These are phyloP conservation scores for Chlorella sp. DNA, from an alignment of 139 green algal species.

Conservation along the genomic window DNA sequence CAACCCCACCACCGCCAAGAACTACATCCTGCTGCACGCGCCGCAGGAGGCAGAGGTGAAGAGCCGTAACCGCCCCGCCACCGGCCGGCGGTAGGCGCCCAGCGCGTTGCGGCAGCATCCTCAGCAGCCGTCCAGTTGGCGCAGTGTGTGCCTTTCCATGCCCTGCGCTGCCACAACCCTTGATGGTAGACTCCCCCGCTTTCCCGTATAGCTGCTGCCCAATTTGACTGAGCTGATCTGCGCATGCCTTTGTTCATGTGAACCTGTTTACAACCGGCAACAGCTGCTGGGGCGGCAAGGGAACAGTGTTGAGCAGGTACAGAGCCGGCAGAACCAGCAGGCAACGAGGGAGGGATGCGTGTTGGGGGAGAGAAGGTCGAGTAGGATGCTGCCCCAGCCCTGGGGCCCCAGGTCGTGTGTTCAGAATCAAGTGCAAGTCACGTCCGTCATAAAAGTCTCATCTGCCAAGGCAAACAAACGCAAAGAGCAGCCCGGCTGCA, in stretches of 20 bases:
- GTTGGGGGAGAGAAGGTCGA: background rate
- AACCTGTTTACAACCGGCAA: background rate
- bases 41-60: conserved; percentile 89
- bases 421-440: background rate
- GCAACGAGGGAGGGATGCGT: background rate
- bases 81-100: background rate
- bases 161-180: too few relatives aligned
- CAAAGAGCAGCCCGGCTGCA: too few relatives aligned
- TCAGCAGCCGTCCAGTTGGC: background rate
- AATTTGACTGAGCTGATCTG: background rate
- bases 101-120: background rate
- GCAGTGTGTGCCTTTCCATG: too few relatives aligned
- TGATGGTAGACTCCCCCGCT: too few relatives aligned
- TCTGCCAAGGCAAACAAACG: background rate
- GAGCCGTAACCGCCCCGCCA: conserved; percentile 30
- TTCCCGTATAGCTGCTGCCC: too few relatives aligned
- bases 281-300: background rate
- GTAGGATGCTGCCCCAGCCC: background rate
- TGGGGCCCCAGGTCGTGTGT: background rate
- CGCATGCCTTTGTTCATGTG: background rate
- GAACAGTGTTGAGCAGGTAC: background rate
- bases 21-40: conserved; percentile 91
- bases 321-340: background rate
- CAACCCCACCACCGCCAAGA: conserved; percentile 80
- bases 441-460: background rate